Conservation (phyloP, 768 basidiomycete genomes). For the Tulasnella sp. region DNA sequence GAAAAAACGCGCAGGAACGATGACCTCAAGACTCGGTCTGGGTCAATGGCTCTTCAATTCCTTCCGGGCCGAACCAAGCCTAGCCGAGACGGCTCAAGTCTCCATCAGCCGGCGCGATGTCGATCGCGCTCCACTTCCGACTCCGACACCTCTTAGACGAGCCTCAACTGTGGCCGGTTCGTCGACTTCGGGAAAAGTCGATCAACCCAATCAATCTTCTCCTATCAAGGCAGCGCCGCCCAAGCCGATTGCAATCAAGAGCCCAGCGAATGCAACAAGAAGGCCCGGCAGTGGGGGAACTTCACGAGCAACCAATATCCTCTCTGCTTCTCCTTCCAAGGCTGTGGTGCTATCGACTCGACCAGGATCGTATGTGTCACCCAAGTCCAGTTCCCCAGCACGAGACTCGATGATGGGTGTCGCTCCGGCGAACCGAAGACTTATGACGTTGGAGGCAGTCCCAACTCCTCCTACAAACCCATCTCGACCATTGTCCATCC, state of each 20-base stretch:
- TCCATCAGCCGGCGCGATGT: constrained; percentile 3
- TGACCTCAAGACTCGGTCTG: constrained; percentile 9
- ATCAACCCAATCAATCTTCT: background rate
- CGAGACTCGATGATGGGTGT: background rate
- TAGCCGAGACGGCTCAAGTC: constrained; percentile 14
- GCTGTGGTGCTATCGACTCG: background rate
- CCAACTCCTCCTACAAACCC: constrained; percentile 45
- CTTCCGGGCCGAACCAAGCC: constrained; percentile 12
- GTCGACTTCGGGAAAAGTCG: background rate
- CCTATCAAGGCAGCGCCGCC: background rate
- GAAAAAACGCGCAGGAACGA: background rate
- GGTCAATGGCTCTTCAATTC: constrained; percentile 12
- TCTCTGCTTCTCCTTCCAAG: background rate
- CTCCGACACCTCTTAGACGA: background rate
- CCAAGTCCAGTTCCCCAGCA: constrained; percentile 2
- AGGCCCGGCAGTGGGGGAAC: background rate
- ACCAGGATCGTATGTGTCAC: constrained; percentile 5
- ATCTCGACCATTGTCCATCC: constrained; percentile 44
- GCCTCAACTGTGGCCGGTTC: background rate
- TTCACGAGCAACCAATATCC: no score
- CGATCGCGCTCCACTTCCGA: background rate
- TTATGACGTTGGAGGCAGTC: background rate
- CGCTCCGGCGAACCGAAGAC: background rate
- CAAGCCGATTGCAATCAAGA: constrained; percentile 9
- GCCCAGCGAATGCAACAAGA: background rate